Base-by-base conservation (phyloP, 108 stramenopile genomes). In the Skeletonema potamos region DNA sequence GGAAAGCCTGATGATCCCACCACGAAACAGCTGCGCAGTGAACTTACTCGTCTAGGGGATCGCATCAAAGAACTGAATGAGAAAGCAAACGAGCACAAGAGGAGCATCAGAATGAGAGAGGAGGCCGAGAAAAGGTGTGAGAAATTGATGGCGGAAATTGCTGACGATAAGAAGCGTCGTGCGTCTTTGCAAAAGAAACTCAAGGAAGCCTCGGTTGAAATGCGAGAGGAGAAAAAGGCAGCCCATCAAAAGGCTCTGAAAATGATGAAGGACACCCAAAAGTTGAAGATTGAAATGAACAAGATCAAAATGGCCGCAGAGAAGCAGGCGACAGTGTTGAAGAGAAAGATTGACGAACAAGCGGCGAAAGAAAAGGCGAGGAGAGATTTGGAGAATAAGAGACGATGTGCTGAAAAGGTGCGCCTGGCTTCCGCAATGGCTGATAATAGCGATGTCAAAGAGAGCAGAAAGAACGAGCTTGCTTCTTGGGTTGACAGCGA, bases 81-180 rank as follows among this genome's bases (percentile, higher is more conserved):
- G 11, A 85, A 88, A 62, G 58, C 81, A 10, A 56, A 48, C 27
- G 85, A 85, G 58, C 87, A 88, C 71, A 66, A 56, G 24, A 81
- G 72, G 64, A 74, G 84, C 46, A 56, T 85, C 30, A 54, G 61
- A 39, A 64, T 85, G 76, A 81, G 70, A 43, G 83, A 85, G 30
- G 64, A 74, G n/a, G 84, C 87, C 4, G 87, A 88, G 48, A 83
- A 66, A 64, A 83, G 81, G 57, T 85, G 84, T 54, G 34, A 55
- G 28, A 46, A 72, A 20, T 79, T 88, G 36, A 37, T 66, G 65
- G 70, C 70, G 7, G 87, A 88, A 30, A 85, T 88, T 51, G n/a
- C 55, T 0, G 63, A 75, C 15, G 87, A 88, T 68, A 88, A 88
- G 81, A 62, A 66, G 44, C 79, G 72, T 28, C 75, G 80, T 27